Evolutionary conservation across 2,329 filamentous ascomycete genomes (phyloP).

Genomic region (Talaromyces amestolkiae): DNA sequence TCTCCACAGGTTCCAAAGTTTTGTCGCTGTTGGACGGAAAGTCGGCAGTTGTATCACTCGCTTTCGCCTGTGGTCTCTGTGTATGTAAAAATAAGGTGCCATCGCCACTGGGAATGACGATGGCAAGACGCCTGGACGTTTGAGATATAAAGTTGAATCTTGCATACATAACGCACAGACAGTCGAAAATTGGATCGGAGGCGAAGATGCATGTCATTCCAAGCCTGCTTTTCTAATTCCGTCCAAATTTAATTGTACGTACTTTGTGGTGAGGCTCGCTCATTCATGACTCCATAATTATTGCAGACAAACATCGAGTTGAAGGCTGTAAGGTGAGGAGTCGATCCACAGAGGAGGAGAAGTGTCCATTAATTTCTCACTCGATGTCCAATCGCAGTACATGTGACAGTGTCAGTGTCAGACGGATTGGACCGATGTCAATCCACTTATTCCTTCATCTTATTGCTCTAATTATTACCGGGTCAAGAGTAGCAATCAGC

Average conservation of each 20-base stretch:
- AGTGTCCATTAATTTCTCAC: too few relatives aligned
- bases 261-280: not conserved
- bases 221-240: not conserved
- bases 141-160: not conserved
- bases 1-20: constrained; percentile 1
- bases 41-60: not conserved
- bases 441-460: too few relatives aligned
- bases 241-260: not conserved
- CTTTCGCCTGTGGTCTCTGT: not conserved
- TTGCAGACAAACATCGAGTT: not conserved
- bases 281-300: not conserved
- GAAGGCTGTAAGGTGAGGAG: too few relatives aligned
- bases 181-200: not conserved
- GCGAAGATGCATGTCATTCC: not conserved
- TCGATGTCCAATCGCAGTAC: too few relatives aligned
- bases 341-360: not conserved
- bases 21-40: not conserved
- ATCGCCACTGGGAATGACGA: not conserved
- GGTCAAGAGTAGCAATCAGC: not conserved
- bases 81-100: not conserved
- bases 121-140: not conserved
- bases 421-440: too few relatives aligned
- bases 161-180: not conserved
- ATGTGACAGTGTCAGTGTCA: too few relatives aligned
- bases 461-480: too few relatives aligned